Conservation (phyloP, 2,329 filamentous ascomycete genomes). For the Phoma sp. region DNA sequence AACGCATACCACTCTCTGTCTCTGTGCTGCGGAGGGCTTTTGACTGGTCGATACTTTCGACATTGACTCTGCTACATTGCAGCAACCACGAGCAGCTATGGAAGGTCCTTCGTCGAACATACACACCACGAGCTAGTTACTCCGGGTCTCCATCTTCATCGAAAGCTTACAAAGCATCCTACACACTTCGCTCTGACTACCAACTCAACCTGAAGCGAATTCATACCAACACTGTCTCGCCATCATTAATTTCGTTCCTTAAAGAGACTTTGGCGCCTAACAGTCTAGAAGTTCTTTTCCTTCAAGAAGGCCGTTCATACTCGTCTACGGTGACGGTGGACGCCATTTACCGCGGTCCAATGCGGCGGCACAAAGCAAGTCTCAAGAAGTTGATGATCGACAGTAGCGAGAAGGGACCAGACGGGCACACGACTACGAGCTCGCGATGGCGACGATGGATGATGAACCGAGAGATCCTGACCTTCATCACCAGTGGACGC, state of each 20-base stretch:
- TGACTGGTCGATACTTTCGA: constrained; percentile 77
- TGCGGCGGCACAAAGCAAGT: constrained; percentile 75
- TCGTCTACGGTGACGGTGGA: constrained; percentile 70
- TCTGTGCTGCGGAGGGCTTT: constrained; percentile 73
- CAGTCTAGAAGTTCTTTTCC: constrained; percentile 77
- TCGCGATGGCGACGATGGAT: constrained; percentile 73
- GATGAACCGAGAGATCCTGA: constrained; percentile 71
- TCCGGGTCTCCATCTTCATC: constrained; percentile 47
- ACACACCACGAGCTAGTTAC: constrained; percentile 48
- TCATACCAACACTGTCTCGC: constrained; percentile 76
- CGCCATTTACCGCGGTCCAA: constrained; percentile 72
- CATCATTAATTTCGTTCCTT: constrained; percentile 74
- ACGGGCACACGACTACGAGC: constrained; percentile 49
- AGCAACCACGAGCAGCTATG: constrained; percentile 76
- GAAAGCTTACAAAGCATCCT: constrained; percentile 48
- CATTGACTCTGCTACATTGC: constrained; percentile 77
- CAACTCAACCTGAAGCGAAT: constrained; percentile 73
- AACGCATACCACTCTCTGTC: constrained; percentile 76
- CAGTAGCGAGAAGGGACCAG: constrained; percentile 64
- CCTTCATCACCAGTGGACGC: constrained; percentile 77
- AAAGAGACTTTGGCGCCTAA: constrained; percentile 81
- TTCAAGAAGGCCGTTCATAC: constrained; percentile 70
- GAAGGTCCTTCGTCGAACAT: constrained; percentile 70
- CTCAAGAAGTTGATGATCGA: constrained; percentile 78
- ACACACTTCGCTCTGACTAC: constrained; percentile 49